These are phyloP conservation scores for Triangularia verruculosa DNA, from an alignment of 2,329 filamentous ascomycete genomes.

Conservation along the genomic window DNA sequence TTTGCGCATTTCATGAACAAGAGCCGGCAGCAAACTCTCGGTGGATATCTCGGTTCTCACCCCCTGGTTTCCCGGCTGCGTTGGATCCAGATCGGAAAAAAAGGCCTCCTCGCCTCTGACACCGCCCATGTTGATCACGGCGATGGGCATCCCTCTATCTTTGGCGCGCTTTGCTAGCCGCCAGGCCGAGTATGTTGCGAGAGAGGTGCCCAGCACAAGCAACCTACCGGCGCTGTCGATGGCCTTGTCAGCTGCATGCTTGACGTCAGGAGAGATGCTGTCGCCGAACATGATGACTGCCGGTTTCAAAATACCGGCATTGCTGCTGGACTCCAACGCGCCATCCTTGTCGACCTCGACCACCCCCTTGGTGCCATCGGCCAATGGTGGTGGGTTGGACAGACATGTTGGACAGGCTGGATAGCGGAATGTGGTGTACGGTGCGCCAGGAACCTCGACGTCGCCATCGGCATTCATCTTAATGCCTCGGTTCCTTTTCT, in stretches of 20 bases:
- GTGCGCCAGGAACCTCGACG: constrained; percentile 81
- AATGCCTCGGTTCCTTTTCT: constrained; percentile 65
- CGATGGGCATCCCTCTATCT: constrained; percentile 80
- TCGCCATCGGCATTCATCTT: constrained; percentile 93
- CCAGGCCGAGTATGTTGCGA: constrained; percentile 96
- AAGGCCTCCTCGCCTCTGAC: constrained; percentile 75
- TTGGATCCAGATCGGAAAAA: constrained; percentile 55
- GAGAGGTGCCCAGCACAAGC: constrained; percentile 79
- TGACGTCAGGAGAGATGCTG: constrained; percentile 68
- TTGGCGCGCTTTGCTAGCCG: constrained; percentile 79
- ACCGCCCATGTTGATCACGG: constrained; percentile 83
- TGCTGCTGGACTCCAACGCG: constrained; percentile 65
- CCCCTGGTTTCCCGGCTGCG: constrained; percentile 49
- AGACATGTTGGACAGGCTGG: constrained; percentile 84
- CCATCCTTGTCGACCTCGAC: constrained; percentile 77
- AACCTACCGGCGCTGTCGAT: constrained; percentile 74
- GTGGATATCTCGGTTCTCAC: constrained; percentile 58
- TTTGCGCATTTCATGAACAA: constrained; percentile 51
- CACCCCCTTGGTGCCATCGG: constrained; percentile 42
- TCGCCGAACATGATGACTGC: constrained; percentile 97
- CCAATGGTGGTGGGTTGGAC: constrained; percentile 53
- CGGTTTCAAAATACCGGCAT: constrained; percentile 82
- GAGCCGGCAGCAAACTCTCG: constrained; percentile 54
- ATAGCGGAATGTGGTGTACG: constrained; percentile 87
- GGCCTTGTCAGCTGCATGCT: constrained; percentile 71